These are phyloP conservation scores for Lichina pygmaea DNA, from an alignment of 495 filamentous ascomycete genomes.

Conservation along the genomic window DNA sequence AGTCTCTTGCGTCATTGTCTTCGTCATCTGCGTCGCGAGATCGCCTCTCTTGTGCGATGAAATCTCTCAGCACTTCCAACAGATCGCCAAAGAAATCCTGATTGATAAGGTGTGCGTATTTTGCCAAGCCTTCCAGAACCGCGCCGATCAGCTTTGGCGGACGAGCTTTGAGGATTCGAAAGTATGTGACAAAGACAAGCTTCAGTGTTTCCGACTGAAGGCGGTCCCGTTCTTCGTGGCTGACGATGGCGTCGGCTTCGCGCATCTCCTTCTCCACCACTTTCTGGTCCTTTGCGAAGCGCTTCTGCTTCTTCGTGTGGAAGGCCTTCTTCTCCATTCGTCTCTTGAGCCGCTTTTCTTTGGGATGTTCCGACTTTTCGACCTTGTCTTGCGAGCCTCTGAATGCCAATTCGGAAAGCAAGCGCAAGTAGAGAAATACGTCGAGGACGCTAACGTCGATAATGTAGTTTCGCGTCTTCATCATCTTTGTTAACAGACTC, in stretches of 20 bases:
- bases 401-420: conserved; percentile 62
- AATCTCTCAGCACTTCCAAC: conserved; percentile 75
- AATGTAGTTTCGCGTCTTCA: conserved; percentile 56
- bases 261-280: conserved; percentile 78
- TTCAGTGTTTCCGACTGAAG: conserved; percentile 89
- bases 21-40: conserved; percentile 15
- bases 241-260: conserved; percentile 70
- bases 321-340: conserved; percentile 47
- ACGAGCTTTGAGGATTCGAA: conserved; percentile 69
- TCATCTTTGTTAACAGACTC: conserved; percentile 70
- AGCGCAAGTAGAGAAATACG: conserved; percentile 67
- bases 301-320: conserved; percentile 47
- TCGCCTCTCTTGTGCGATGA: conserved; percentile 36
- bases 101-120: conserved; percentile 88
- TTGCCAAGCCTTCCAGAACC: conserved; percentile 72
- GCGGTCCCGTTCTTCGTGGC: conserved; percentile 70
- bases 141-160: conserved; percentile 68
- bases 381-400: conserved; percentile 54
- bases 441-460: conserved; percentile 70
- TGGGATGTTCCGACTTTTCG: conserved; percentile 21
- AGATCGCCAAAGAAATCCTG: conserved; percentile 95
- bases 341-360: conserved; percentile 9
- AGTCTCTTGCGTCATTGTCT: conserved; percentile 8
- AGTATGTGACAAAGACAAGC: conserved; percentile 82
- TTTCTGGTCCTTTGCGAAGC: conserved; percentile 57